These are phyloP conservation scores for Nicotiana otophora DNA, from an alignment of 257 asterid species.

Conservation along the genomic window DNA sequence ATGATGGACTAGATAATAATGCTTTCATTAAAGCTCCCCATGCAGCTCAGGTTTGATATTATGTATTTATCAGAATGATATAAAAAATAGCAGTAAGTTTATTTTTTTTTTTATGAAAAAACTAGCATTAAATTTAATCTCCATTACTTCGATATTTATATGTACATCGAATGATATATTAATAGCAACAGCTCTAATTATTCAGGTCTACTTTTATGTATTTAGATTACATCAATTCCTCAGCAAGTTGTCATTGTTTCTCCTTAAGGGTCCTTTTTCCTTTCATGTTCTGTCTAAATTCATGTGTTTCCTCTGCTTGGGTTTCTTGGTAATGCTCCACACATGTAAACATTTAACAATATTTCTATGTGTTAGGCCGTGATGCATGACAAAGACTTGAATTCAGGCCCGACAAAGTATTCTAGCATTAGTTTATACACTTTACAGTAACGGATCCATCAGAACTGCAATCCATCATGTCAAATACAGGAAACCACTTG, in stretches of 20 bases:
- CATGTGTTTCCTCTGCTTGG: background rate
- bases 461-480: too few relatives aligned
- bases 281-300: background rate
- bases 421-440: background rate
- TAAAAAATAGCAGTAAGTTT: background rate
- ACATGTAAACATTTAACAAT: background rate
- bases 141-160: background rate
- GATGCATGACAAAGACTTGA: background rate
- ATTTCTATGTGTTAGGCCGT: background rate
- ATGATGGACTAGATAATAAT: background rate
- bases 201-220: background rate
- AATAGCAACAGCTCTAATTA: background rate
- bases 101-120: too few relatives aligned
- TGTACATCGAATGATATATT: background rate
- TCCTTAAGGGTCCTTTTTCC: background rate
- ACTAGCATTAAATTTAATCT: background rate
- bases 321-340: background rate
- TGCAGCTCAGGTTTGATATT: background rate
- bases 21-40: background rate
- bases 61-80: background rate
- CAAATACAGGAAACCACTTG: too few relatives aligned
- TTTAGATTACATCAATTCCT: background rate
- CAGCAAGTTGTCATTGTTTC: background rate
- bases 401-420: background rate
- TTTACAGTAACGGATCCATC: too few relatives aligned